Evolutionary conservation across 2,329 filamentous ascomycete genomes (phyloP).

Genomic region (Curvularia eragrostidis): DNA sequence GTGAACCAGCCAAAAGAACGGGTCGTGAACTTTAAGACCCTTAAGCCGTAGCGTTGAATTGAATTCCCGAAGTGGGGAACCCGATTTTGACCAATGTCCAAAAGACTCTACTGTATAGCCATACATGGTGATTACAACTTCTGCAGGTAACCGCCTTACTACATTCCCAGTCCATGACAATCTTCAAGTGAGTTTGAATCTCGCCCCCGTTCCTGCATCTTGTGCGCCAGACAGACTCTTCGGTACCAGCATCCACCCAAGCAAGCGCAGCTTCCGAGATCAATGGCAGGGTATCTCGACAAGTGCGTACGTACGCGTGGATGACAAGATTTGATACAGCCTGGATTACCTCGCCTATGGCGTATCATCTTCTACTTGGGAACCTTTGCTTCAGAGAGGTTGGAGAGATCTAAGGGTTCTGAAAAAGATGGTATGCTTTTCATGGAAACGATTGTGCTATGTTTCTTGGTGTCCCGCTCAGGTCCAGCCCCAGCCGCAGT

Average conservation of each 20-base stretch:
- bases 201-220: slow-evolving; percentile 1
- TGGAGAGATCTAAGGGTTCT: neutral
- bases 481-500: neutral
- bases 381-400: no score
- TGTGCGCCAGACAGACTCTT: neutral
- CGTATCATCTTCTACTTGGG: neutral
- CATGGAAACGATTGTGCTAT: neutral
- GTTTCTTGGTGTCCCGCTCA: neutral
- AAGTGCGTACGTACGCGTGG: neutral
- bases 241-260: neutral
- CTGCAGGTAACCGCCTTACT: neutral
- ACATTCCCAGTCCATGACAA: neutral
- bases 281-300: neutral
- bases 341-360: neutral
- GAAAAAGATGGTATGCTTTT: neutral
- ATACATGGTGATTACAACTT: neutral
- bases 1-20: neutral
- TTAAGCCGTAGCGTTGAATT: neutral
- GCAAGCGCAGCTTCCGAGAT: neutral
- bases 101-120: neutral
- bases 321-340: neutral
- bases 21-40: neutral
- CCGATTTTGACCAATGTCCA: neutral
- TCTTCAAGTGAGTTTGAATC: neutral
- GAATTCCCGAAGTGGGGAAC: neutral